These are phyloP conservation scores for Cubamyces sp. DNA, from an alignment of 768 basidiomycete genomes.

Conservation along the genomic window DNA sequence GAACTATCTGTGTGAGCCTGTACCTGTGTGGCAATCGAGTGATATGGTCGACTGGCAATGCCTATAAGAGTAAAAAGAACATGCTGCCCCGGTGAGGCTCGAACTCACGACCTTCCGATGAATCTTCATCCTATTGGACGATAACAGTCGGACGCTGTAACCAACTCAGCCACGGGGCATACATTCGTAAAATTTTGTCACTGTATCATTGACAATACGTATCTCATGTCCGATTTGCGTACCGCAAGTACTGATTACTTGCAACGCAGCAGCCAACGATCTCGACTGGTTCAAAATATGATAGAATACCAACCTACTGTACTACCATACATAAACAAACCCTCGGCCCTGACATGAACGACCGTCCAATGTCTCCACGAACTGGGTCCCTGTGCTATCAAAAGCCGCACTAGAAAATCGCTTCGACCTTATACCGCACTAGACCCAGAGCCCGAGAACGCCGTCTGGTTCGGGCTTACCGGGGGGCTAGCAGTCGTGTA, in stretches of 20 bases:
- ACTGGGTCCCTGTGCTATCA: too few species aligned
- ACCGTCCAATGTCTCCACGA: too few species aligned
- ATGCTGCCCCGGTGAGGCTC: constrained; percentile 56
- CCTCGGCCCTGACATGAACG: too few species aligned
- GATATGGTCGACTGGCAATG: too few species aligned
- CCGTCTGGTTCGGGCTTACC: constrained; percentile 14
- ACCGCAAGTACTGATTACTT: background rate
- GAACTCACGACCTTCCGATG: constrained; percentile 75
- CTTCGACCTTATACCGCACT: background rate
- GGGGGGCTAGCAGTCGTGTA: constrained; percentile 15
- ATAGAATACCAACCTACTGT: background rate
- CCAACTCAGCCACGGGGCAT: constrained; percentile 79
- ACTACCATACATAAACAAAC: background rate
- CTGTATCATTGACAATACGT: too few species aligned
- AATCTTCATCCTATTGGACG: constrained; percentile 25
- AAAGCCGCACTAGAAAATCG: background rate
- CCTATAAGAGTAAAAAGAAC: background rate
- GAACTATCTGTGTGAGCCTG: too few species aligned
- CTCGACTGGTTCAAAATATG: background rate
- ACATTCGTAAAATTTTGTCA: background rate
- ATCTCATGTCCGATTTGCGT: too few species aligned
- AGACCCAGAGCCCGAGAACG: constrained; percentile 14
- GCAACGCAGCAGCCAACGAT: background rate
- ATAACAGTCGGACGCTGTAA: constrained; percentile 80
- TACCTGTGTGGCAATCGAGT: too few species aligned